phyloP scores from a whole-genome alignment of 108 stramenopile genomes.

The Bacterosira constricta region DNA sequence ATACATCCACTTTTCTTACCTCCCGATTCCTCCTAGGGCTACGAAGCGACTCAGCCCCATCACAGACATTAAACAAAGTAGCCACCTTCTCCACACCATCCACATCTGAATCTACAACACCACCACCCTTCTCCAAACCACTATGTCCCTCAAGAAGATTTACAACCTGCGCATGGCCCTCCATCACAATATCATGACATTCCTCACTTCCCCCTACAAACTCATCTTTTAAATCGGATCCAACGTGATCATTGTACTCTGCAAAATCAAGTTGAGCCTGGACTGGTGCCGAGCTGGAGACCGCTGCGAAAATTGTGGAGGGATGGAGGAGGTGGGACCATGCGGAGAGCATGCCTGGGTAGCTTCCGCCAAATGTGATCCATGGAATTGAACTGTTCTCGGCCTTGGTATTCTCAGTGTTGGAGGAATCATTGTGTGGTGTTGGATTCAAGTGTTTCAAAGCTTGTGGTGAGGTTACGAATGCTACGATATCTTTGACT shows the following conservation, averaged over 20 bases:
- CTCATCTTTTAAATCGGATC: slow-evolving; percentile 56
- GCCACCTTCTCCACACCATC: slow-evolving; percentile 44
- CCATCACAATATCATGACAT: slow-evolving; percentile 66
- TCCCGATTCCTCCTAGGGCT: slow-evolving; percentile 52
- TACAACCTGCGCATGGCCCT: slow-evolving; percentile 70
- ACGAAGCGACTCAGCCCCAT: slow-evolving; percentile 49
- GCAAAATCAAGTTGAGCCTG: slow-evolving; percentile 78
- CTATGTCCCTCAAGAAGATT: slow-evolving; percentile 8
- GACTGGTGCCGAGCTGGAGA: slow-evolving; percentile 85
- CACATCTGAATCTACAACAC: slow-evolving; percentile 6
- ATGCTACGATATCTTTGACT: slow-evolving; percentile 78
- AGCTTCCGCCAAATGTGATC: slow-evolving; percentile 91
- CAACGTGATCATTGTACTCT: slow-evolving; percentile 81
- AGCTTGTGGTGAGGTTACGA: slow-evolving; percentile 44
- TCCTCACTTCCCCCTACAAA: slow-evolving; percentile 74
- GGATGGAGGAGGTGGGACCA: slow-evolving; percentile 88
- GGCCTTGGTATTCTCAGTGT: no score
- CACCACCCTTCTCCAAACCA: neutral
- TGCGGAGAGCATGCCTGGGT: slow-evolving; percentile 87
- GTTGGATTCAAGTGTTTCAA: slow-evolving; percentile 14
- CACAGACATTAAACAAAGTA: slow-evolving; percentile 76
- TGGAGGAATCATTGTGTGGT: no score
- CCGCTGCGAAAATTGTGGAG: slow-evolving; percentile 76
- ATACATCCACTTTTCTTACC: no score
- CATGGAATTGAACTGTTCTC: slow-evolving; percentile 23